Evolutionary conservation across 371 early-diverging fungal species (phyloP).

Genomic region (Circinella umbellata): DNA sequence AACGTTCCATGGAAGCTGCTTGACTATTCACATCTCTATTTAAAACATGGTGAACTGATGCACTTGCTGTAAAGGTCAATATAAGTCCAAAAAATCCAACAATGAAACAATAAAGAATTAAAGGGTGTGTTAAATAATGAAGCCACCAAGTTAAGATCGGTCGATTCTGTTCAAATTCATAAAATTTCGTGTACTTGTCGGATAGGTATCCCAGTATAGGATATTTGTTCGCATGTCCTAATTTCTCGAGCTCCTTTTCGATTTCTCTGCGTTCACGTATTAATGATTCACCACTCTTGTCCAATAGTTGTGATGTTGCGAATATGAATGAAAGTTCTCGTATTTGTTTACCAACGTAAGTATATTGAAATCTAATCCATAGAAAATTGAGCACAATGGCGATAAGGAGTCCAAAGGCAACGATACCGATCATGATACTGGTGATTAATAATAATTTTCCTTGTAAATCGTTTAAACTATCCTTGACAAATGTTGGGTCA

Average conservation of each 20-base stretch:
- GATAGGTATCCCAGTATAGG: not conserved
- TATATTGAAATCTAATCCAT: slow-evolving; percentile 1
- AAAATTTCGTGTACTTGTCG: too few relatives aligned
- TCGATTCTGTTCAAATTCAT: not conserved
- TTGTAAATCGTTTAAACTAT: not conserved
- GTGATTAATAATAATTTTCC: not conserved
- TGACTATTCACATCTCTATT: not conserved
- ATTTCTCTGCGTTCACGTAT: not conserved
- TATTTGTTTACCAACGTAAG: not conserved
- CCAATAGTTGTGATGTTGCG: not conserved
- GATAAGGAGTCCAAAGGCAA: not conserved
- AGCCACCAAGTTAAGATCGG: slow-evolving; percentile 18
- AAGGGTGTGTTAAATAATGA: slow-evolving; percentile 33
- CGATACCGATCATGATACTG: not conserved
- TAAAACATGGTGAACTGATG: not conserved
- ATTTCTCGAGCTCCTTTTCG: not conserved
- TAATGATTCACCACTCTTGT: not conserved
- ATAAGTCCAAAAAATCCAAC: slow-evolving; percentile 31
- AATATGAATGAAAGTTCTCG: not conserved
- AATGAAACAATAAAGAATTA: slow-evolving; percentile 31
- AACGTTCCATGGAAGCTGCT: not conserved
- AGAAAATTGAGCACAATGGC: not conserved
- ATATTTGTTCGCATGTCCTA: slow-evolving; percentile 1
- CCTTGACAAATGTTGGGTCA: not conserved
- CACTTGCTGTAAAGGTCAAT: slow-evolving; percentile 1